Evolutionary conservation across 495 filamentous ascomycete species (phyloP).

Genomic region (Penicillium argentinense): DNA sequence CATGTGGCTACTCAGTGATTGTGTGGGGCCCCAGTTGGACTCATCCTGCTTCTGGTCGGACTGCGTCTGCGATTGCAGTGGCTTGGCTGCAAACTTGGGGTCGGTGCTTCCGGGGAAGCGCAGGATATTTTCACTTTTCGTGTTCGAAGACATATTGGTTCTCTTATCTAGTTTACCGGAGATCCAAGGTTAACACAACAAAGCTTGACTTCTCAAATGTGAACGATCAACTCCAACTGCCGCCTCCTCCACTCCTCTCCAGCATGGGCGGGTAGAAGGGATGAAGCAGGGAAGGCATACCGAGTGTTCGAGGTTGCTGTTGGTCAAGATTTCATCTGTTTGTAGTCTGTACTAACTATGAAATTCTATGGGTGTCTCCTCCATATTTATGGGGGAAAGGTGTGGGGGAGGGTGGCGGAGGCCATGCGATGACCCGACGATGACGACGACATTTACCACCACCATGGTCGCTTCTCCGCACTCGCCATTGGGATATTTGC

Average conservation of each 20-base stretch:
- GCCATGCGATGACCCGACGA: conserved; percentile 19
- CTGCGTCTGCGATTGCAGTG: neutral
- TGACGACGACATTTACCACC: conserved; percentile 29
- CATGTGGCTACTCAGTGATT: conserved; percentile 28
- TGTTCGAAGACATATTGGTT: conserved; percentile 34
- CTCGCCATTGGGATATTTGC: conserved; percentile 8
- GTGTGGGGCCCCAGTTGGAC: conserved; percentile 25
- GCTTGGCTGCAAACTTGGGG: neutral
- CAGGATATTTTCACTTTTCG: conserved; percentile 28
- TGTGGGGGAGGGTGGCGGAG: conserved; percentile 15
- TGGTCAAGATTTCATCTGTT: neutral
- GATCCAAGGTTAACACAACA: neutral
- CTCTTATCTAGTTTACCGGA: neutral
- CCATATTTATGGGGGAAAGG: conserved; percentile 16
- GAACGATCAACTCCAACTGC: neutral
- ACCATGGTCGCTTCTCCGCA: conserved; percentile 19
- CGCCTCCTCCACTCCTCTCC: neutral
- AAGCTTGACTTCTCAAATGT: too few relatives aligned
- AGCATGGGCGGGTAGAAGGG: neutral
- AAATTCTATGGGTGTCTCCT: too few relatives aligned
- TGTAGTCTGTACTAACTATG: too few relatives aligned
- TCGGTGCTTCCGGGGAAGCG: conserved; percentile 20
- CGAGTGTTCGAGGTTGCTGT: neutral
- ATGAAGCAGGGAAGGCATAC: conserved; percentile 7
- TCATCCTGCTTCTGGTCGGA: conserved; percentile 1